Evolutionary conservation across 2,329 filamentous ascomycete genomes (phyloP).

Genomic region (Meredithiella fracta): DNA sequence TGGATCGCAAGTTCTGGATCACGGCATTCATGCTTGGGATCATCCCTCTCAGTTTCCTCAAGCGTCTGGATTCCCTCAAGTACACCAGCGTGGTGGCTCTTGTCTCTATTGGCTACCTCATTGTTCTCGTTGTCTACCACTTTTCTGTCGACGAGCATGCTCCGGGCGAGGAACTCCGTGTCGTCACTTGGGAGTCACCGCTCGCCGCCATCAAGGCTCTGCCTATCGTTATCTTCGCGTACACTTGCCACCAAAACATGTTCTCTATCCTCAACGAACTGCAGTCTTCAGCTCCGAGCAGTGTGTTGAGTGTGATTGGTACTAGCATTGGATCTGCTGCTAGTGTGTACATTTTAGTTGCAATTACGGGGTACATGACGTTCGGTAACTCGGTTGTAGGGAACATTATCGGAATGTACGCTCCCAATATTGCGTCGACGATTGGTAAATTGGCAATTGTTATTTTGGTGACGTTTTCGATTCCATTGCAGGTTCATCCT

Average conservation of each 20-base stretch:
- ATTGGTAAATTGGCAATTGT: conserved; percentile 93
- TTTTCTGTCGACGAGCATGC: conserved; percentile 65
- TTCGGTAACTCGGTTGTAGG: conserved; percentile 80
- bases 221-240: conserved; percentile 96
- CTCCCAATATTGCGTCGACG: conserved; percentile 64
- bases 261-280: conserved; percentile 97
- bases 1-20: conserved; percentile 92
- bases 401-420: conserved; percentile 88
- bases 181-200: conserved; percentile 64
- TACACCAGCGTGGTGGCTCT: conserved; percentile 89
- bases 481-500: conserved; percentile 87
- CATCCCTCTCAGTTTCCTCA: conserved; percentile 84
- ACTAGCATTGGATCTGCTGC: conserved; percentile 82
- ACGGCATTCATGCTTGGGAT: conserved; percentile 94
- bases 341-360: conserved; percentile 73
- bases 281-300: conserved; percentile 56
- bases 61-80: conserved; percentile 84
- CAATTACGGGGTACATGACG: conserved; percentile 87
- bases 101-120: conserved; percentile 84
- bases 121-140: conserved; percentile 84
- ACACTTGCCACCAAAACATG: conserved; percentile 99
- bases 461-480: conserved; percentile 87
- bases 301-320: conserved; percentile 61
- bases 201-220: conserved; percentile 69
- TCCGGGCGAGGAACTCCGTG: conserved; percentile 56